These are phyloP conservation scores for Mytilinidion resinicola DNA, from an alignment of 495 filamentous ascomycete genomes.

Conservation along the genomic window DNA sequence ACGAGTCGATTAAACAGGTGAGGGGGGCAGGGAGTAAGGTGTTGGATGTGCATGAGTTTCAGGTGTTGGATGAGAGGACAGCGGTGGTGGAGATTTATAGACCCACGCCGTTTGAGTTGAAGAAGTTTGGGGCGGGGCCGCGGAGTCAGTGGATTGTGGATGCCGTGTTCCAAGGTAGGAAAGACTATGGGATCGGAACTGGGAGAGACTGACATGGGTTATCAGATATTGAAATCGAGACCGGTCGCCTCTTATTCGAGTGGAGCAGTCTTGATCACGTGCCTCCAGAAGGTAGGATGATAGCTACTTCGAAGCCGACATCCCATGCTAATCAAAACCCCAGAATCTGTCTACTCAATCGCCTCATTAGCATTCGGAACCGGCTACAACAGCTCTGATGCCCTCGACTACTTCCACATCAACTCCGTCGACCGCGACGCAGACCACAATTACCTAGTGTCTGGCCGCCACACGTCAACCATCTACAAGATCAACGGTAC, in stretches of 20 bases:
- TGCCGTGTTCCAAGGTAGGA: conserved; percentile 40
- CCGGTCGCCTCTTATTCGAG: conserved; percentile 38
- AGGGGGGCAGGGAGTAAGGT: conserved; percentile 49
- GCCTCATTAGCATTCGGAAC: conserved; percentile 49
- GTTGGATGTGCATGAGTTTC: conserved; percentile 51
- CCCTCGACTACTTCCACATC: conserved; percentile 41
- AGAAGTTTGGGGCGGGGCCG: conserved; percentile 34
- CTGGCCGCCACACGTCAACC: conserved; percentile 38
- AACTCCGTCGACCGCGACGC: conserved; percentile 36
- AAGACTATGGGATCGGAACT: neutral
- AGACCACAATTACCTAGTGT: conserved; percentile 40
- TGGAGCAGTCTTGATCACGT: conserved; percentile 37
- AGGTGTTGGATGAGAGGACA: conserved; percentile 42
- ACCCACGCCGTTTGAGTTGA: conserved; percentile 36
- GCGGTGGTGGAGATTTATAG: conserved; percentile 42
- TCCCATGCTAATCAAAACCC: neutral
- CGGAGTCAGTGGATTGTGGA: conserved; percentile 43
- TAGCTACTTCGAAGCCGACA: conserved; percentile 4
- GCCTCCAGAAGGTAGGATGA: conserved; percentile 39
- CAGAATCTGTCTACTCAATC: conserved; percentile 47
- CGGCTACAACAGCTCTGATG: conserved; percentile 33
- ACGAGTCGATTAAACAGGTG: conserved; percentile 49
- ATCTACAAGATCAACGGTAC: conserved; percentile 36
- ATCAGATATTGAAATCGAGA: conserved; percentile 37
- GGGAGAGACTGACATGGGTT: neutral